These are phyloP conservation scores for Colletotrichum sp. DNA, from an alignment of 2,329 filamentous ascomycete genomes.

Conservation along the genomic window DNA sequence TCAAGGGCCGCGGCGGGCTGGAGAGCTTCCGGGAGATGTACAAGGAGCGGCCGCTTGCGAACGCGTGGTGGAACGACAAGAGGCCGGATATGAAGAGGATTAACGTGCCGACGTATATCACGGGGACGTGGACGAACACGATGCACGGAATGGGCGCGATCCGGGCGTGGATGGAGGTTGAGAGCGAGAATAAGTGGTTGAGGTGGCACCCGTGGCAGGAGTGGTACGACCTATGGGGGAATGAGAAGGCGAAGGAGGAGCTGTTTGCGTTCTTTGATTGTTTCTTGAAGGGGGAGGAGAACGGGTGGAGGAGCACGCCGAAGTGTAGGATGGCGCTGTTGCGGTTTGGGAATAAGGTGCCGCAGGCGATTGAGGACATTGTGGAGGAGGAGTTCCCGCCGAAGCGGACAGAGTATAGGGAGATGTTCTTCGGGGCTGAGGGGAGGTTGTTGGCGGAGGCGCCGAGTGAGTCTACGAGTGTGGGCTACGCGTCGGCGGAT, in stretches of 20 bases:
- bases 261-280: conserved; percentile 48
- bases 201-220: conserved; percentile 11
- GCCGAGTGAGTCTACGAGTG: conserved; percentile 35
- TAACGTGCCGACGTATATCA: conserved; percentile 25
- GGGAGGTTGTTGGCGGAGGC: conserved; percentile 38
- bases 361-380: conserved; percentile 30
- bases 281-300: conserved; percentile 46
- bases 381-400: conserved; percentile 32
- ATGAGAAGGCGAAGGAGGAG: conserved; percentile 30
- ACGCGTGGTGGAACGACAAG: conserved; percentile 29
- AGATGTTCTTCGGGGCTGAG: conserved; percentile 35
- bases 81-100: conserved; percentile 24
- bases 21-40: conserved; percentile 26
- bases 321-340: conserved; percentile 44
- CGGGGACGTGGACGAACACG: conserved; percentile 16
- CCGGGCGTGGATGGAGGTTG: conserved; percentile 33
- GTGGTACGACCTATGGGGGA: background rate
- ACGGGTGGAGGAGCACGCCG: conserved; percentile 50
- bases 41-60: conserved; percentile 23
- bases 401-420: conserved; percentile 8
- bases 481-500: conserved; percentile 23
- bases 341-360: conserved; percentile 25
- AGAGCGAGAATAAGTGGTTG: conserved; percentile 47
- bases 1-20: conserved; percentile 24
- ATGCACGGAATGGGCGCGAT: conserved; percentile 31